phyloP scores from a whole-genome alignment of 306 rosid genomes.

The Senna siamea region DNA sequence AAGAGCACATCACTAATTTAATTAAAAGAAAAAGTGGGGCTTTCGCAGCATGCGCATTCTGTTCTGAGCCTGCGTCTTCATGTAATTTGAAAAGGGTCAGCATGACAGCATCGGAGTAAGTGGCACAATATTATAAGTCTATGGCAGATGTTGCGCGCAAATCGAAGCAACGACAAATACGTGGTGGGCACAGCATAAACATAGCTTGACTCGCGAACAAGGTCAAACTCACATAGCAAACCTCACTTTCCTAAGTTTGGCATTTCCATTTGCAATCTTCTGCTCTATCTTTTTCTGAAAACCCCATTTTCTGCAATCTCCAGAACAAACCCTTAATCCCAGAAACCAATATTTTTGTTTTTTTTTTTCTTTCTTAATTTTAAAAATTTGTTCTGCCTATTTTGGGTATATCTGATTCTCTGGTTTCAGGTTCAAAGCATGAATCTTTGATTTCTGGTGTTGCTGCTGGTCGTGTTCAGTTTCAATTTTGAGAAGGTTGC shows the following conservation, averaged over 20 bases:
- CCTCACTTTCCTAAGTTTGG: slow-evolving; percentile 30
- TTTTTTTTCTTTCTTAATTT: too few species aligned
- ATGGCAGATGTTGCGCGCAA: slow-evolving; percentile 15
- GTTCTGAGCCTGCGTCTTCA: too few species aligned
- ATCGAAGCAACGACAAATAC: slow-evolving; percentile 31
- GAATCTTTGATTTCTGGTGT: slow-evolving; percentile 10
- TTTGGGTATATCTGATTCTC: not conserved
- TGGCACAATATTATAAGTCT: not conserved
- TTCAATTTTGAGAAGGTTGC: slow-evolving; percentile 35
- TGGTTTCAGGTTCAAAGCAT: slow-evolving; percentile 19
- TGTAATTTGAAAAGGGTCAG: not conserved
- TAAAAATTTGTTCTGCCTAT: not conserved
- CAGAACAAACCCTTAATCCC: not conserved
- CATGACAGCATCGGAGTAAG: not conserved
- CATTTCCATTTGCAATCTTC: not conserved
- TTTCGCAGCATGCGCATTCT: too few species aligned
- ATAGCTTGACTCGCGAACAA: slow-evolving; percentile 35
- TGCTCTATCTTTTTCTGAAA: not conserved
- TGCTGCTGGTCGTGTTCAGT: slow-evolving; percentile 29
- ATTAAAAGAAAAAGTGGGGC: too few species aligned
- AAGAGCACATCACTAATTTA: too few species aligned
- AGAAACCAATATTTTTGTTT: not conserved
- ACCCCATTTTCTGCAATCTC: slow-evolving; percentile 4
- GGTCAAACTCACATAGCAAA: slow-evolving; percentile 32
- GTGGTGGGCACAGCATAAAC: slow-evolving; percentile 76